Evolutionary conservation across 2,329 filamentous ascomycete species (phyloP).

Genomic region (Talaromyces amestolkiae): DNA sequence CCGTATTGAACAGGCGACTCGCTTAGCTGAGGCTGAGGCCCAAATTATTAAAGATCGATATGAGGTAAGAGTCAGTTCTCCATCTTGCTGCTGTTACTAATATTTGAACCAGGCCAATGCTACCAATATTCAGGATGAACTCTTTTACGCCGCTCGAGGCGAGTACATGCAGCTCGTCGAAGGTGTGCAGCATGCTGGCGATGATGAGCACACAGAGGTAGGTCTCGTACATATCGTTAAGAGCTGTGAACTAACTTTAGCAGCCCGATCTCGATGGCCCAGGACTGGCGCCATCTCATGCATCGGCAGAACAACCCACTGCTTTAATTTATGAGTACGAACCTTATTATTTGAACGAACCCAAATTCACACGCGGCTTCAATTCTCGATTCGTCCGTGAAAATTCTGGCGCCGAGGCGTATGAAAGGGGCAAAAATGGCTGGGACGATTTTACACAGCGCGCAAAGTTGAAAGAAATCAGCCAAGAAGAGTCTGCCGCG

Average conservation of each 20-base stretch:
- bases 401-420: slow-evolving; percentile 34
- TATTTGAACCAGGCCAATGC: slow-evolving; percentile 25
- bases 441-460: slow-evolving; percentile 44
- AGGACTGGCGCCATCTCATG: neutral
- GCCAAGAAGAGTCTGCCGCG: slow-evolving; percentile 26
- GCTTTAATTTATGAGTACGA: slow-evolving; percentile 33
- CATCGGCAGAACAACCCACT: slow-evolving; percentile 27
- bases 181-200: slow-evolving; percentile 38
- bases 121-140: slow-evolving; percentile 36
- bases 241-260: neutral
- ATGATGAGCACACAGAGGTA: slow-evolving; percentile 42
- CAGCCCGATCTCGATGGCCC: slow-evolving; percentile 17
- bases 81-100: slow-evolving; percentile 2
- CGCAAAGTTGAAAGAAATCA: slow-evolving; percentile 39
- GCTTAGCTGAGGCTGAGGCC: slow-evolving; percentile 31
- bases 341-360: slow-evolving; percentile 24
- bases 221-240: neutral
- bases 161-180: slow-evolving; percentile 41
- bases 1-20: slow-evolving; percentile 31
- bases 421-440: slow-evolving; percentile 34
- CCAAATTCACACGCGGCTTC: slow-evolving; percentile 35
- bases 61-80: slow-evolving; percentile 25
- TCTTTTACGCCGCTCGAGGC: slow-evolving; percentile 40
- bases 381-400: slow-evolving; percentile 36
- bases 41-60: slow-evolving; percentile 35